phyloP scores from a whole-genome alignment of 2,329 filamentous ascomycete species.

The Venturia carpophila region DNA sequence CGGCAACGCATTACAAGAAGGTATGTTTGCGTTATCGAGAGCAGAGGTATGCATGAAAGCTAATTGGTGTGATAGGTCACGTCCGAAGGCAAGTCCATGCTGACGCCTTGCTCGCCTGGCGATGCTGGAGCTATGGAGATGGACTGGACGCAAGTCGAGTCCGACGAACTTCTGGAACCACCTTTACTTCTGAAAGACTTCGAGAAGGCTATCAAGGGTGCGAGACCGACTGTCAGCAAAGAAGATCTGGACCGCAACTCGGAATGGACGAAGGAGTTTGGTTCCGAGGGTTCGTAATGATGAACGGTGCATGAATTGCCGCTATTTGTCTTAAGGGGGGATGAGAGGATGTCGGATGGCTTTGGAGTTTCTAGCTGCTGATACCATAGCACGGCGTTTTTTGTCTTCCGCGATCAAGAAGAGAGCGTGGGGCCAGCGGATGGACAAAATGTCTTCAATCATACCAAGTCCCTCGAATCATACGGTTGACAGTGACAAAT shows the following conservation, averaged over 20 bases:
- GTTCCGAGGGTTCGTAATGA: conserved; percentile 67
- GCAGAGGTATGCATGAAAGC: neutral
- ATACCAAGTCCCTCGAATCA: too few species aligned
- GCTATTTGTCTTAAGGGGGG: too few species aligned
- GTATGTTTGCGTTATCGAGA: conserved; percentile 39
- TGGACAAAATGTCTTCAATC: too few species aligned
- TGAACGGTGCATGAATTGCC: neutral
- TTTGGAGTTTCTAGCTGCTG: neutral
- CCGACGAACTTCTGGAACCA: conserved; percentile 78
- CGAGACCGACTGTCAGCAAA: conserved; percentile 79
- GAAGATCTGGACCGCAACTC: conserved; percentile 77
- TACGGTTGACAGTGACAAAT: too few species aligned
- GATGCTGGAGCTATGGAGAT: conserved; percentile 82
- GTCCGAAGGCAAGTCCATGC: conserved; percentile 56
- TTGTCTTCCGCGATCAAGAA: neutral
- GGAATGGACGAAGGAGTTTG: conserved; percentile 95
- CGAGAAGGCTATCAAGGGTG: conserved; percentile 79
- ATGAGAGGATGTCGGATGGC: neutral
- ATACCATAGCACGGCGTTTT: neutral
- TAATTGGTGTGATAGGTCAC: conserved; percentile 48
- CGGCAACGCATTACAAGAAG: conserved; percentile 94
- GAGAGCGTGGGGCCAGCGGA: too few species aligned
- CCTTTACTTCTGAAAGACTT: conserved; percentile 86
- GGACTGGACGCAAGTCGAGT: conserved; percentile 82
- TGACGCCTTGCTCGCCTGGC: conserved; percentile 91